Base-by-base conservation (phyloP, 805 yeast genomes). In the Nakazawaea ernobii region DNA sequence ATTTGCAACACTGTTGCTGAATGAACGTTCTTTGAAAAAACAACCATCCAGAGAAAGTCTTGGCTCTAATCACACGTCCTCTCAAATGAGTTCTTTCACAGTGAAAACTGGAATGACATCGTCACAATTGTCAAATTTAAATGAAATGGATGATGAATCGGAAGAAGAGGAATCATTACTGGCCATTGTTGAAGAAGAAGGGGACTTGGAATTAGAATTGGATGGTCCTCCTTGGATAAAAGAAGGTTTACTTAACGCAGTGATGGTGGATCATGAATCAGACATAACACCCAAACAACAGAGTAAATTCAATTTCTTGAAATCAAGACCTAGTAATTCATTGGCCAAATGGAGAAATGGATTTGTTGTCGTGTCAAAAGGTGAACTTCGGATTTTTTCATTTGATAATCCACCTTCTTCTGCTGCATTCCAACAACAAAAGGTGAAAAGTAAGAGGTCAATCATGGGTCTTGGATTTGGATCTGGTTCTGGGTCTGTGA, bases 201-300 rank as follows among this genome's bases (percentile, higher is more conserved):
- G 71, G 49, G 89, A 84, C 60, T 70, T 77, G 53, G 77, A 76
- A 35, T 67, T 84, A 49, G 90, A 82, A 56, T 67, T 80, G 40
- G 73, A 74, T 45, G 92, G 92, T 1, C 80, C 91, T 0, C 92
- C 94, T 1, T 85, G 87, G 79, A 72, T 82, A 48, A 82, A 85
- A 58, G 92, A 85, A 63, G 92, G 94, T 1, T 57, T 85, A 33
- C 67, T 82, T 53, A 70, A 75, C 27, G 59, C 55, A 6, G 32
- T 59, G 4, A 35, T 59, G 15, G 51, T 54, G 8, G 52, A 53
- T 68, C 27, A 53, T 61, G 46, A 62, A 68, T 51, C 63, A 69
- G 56, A 73, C 68, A 5, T 4, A 13, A 54, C 62, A 60, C 54
- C 62, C 2, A 35, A 8, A 32, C 6, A 24, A 32, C 43, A 14